A percentile compares a stretch with the other conserved stretches of the same genome.
Conservation (phyloP, 2,329 filamentous ascomycete genomes). For the Celoporthe dispersa region DNA sequence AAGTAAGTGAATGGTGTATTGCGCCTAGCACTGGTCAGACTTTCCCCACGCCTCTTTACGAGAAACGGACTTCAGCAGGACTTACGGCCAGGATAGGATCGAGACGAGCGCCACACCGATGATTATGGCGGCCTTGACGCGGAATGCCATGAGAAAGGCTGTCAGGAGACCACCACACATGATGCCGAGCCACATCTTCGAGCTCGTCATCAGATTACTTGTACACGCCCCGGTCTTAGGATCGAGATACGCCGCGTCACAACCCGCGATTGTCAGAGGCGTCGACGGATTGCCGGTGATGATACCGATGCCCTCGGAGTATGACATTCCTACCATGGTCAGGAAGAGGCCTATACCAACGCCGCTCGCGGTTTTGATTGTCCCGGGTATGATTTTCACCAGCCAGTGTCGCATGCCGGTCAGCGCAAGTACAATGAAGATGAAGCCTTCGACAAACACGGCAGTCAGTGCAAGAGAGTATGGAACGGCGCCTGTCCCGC, state of each 20-base stretch:
- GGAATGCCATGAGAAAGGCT: constrained; percentile 78
- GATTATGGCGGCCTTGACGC: constrained; percentile 75
- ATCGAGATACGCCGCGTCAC: constrained; percentile 59
- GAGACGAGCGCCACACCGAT: constrained; percentile 74
- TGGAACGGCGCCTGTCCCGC: constrained; percentile 59
- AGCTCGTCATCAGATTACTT: constrained; percentile 73
- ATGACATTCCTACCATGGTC: constrained; percentile 70
- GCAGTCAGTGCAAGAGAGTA: constrained; percentile 66
- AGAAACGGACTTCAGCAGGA: constrained; percentile 29
- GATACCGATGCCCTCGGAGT: constrained; percentile 80
- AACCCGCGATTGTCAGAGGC: constrained; percentile 78
- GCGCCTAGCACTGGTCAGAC: constrained; percentile 48
- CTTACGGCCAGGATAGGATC: constrained; percentile 74
- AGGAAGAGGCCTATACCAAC: constrained; percentile 69
- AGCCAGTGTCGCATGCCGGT: constrained; percentile 76
- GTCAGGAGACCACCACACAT: constrained; percentile 80
- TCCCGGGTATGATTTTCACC: constrained; percentile 66
- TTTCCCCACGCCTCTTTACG: constrained; percentile 18
- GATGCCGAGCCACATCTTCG: constrained; percentile 84
- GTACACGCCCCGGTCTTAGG: constrained; percentile 54
- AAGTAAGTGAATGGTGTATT: constrained; percentile 75
- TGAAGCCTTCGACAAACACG: constrained; percentile 67
- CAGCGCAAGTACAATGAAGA: constrained; percentile 67
- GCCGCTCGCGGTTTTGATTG: constrained; percentile 68
- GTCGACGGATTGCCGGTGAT: constrained; percentile 73